A percentile compares a stretch with the other conserved stretches of the same genome.
Evolutionary conservation across 1,284 basidiomycete species (phyloP).

Genomic region (Tilletia horrida): DNA sequence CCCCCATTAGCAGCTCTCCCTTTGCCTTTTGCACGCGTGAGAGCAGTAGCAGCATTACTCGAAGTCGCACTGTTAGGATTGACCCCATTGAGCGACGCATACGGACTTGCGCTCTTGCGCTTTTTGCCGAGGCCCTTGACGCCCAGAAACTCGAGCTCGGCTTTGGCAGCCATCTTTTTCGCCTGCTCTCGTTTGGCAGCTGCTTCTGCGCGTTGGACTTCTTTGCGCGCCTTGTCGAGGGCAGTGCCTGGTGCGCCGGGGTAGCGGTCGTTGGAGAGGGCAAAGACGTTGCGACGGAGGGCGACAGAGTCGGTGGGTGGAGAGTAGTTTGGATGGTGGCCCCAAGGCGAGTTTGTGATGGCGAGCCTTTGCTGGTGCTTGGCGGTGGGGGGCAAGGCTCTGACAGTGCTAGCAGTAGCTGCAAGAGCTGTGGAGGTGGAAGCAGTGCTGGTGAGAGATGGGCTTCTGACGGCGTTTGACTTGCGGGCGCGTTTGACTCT

Average conservation of each 20-base stretch:
- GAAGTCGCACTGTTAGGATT: not conserved
- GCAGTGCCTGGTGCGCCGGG: conserved; percentile 47
- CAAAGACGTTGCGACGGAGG: conserved; percentile 35
- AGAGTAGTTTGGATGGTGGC: not conserved
- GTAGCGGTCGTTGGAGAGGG: conserved; percentile 48
- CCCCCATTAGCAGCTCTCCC: conserved; percentile 19
- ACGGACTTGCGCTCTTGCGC: conserved; percentile 47
- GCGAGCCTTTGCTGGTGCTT: not conserved
- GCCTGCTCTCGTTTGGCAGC: conserved; percentile 36
- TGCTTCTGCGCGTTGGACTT: conserved; percentile 30
- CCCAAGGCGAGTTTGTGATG: conserved; percentile 9
- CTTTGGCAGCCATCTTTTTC: conserved; percentile 37
- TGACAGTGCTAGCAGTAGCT: not conserved
- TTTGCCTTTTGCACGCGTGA: conserved; percentile 31
- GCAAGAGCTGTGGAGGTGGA: not conserved
- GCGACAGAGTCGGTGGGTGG: not conserved
- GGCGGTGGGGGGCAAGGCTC: not conserved
- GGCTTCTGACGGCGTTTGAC: not conserved
- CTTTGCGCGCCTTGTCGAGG: conserved; percentile 41
- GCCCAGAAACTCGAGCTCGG: conserved; percentile 46
- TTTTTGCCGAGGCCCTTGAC: conserved; percentile 45
- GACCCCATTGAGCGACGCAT: conserved; percentile 25
- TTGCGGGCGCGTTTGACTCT: not conserved
- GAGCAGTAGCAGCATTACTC: conserved; percentile 18
- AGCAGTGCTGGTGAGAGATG: not conserved